Percentiles rank a stretch among this genome's conserved stretches.
Conservation (phyloP, 2,329 filamentous ascomycete species). For the Zarea fungicola region DNA sequence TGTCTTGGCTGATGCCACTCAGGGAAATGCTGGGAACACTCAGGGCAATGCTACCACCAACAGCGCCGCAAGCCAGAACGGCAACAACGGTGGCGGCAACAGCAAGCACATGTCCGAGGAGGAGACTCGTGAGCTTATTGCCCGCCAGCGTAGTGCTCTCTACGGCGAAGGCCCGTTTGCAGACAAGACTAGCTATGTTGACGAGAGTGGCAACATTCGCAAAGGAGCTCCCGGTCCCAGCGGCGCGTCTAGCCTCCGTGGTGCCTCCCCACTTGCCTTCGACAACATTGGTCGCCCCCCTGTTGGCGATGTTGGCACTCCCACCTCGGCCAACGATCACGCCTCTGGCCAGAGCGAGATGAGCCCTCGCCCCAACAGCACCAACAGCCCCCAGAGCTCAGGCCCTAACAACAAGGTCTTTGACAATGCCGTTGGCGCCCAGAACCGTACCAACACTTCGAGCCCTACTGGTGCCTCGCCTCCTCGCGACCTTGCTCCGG, state of each 20-base stretch:
- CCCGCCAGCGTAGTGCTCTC: constrained; percentile 88
- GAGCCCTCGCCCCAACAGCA: constrained; percentile 73
- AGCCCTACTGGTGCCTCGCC: constrained; percentile 76
- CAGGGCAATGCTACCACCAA: constrained; percentile 12
- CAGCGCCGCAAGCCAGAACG: constrained; percentile 20
- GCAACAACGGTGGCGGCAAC: too few species aligned
- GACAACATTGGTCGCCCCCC: constrained; percentile 50
- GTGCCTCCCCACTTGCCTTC: constrained; percentile 74
- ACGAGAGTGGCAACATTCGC: constrained; percentile 61
- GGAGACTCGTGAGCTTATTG: constrained; percentile 90
- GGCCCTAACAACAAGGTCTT: constrained; percentile 53
- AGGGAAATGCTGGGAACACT: constrained; percentile 18
- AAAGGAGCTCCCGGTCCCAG: constrained; percentile 62
- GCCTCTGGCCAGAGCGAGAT: constrained; percentile 45
- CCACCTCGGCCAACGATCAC: constrained; percentile 35
- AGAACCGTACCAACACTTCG: constrained; percentile 78
- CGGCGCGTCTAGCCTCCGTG: constrained; percentile 60
- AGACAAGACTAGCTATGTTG: constrained; percentile 60
- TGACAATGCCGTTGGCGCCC: constrained; percentile 47
- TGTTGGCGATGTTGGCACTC: constrained; percentile 32
- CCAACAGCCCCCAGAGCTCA: constrained; percentile 73
- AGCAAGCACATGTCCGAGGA: constrained; percentile 92
- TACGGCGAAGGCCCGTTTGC: constrained; percentile 75
- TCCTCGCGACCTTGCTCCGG: constrained; percentile 57
- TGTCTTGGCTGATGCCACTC: constrained; percentile 42